phyloP scores from a whole-genome alignment of 2,329 filamentous ascomycete species.

The Hypoxylon sp. region DNA sequence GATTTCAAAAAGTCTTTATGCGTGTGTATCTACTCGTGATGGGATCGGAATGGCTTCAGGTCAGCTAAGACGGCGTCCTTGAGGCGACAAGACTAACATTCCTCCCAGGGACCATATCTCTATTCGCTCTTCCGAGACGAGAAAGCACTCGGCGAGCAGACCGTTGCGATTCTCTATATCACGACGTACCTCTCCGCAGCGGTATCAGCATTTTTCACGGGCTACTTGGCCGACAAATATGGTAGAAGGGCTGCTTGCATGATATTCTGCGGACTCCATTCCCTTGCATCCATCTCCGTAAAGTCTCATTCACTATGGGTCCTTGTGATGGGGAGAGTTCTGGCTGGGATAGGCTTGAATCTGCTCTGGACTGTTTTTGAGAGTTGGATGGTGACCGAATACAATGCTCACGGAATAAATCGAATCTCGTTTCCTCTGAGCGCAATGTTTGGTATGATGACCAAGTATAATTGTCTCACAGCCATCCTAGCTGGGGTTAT shows the following conservation, averaged over 20 bases:
- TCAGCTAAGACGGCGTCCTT: slow-evolving; percentile 32
- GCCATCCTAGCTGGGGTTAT: slow-evolving; percentile 61
- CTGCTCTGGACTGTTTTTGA: slow-evolving; percentile 68
- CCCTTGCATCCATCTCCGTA: slow-evolving; percentile 60
- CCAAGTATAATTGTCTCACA: slow-evolving; percentile 60
- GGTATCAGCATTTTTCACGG: slow-evolving; percentile 56
- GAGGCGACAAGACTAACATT: slow-evolving; percentile 10
- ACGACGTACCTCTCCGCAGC: slow-evolving; percentile 56
- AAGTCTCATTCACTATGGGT: slow-evolving; percentile 50
- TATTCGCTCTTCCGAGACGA: slow-evolving; percentile 46
- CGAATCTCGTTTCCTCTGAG: slow-evolving; percentile 52
- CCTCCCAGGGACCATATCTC: slow-evolving; percentile 42
- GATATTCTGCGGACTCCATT: slow-evolving; percentile 62
- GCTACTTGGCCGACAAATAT: slow-evolving; percentile 57
- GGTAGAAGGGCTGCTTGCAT: slow-evolving; percentile 63
- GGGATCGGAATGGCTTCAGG: slow-evolving; percentile 62
- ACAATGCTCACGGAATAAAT: slow-evolving; percentile 55
- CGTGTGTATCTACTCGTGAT: slow-evolving; percentile 58
- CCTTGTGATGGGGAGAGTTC: slow-evolving; percentile 61
- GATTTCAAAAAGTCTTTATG: slow-evolving; percentile 39
- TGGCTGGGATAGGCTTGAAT: slow-evolving; percentile 64
- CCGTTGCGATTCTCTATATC: slow-evolving; percentile 53
- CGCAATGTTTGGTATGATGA: slow-evolving; percentile 60
- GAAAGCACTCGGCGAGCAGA: slow-evolving; percentile 42
- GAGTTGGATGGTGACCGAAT: slow-evolving; percentile 68